These are phyloP conservation scores for Keithomyces neogunnii DNA, from an alignment of 2,329 filamentous ascomycete genomes.

Conservation along the genomic window DNA sequence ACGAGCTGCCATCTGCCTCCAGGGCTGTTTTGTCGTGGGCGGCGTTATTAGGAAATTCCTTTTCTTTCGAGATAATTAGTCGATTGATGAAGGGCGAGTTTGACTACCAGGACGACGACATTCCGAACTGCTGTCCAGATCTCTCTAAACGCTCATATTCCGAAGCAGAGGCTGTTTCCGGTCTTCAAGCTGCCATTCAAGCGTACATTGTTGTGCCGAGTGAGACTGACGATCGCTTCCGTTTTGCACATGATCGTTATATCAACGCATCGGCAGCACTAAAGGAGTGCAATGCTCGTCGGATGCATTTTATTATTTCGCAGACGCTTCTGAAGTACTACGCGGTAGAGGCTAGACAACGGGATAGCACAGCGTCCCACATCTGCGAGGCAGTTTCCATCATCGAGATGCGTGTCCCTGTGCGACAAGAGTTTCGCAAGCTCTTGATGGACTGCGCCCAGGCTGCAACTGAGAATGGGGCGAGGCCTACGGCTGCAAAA, in stretches of 20 bases:
- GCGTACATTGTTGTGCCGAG: slow-evolving; percentile 74
- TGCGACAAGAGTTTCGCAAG: slow-evolving; percentile 60
- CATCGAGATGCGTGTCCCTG: slow-evolving; percentile 56
- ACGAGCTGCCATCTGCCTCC: slow-evolving; percentile 66
- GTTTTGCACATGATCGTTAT: slow-evolving; percentile 84
- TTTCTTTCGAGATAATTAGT: slow-evolving; percentile 75
- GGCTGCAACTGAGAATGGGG: slow-evolving; percentile 71
- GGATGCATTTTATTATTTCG: slow-evolving; percentile 89
- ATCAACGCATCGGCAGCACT: slow-evolving; percentile 65
- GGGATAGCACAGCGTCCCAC: slow-evolving; percentile 71
- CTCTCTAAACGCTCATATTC: slow-evolving; percentile 34
- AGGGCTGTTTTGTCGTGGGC: slow-evolving; percentile 80
- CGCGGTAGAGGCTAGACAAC: slow-evolving; percentile 47
- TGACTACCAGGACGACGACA: slow-evolving; percentile 45
- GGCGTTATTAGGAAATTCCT: slow-evolving; percentile 70
- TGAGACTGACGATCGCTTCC: slow-evolving; percentile 78
- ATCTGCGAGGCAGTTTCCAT: slow-evolving; percentile 70
- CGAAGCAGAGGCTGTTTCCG: slow-evolving; percentile 62
- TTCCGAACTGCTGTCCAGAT: slow-evolving; percentile 17
- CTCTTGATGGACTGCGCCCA: slow-evolving; percentile 73
- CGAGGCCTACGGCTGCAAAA: slow-evolving; percentile 70
- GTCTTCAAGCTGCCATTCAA: slow-evolving; percentile 74
- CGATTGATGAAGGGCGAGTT: slow-evolving; percentile 70
- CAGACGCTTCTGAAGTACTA: slow-evolving; percentile 71
- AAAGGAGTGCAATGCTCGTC: slow-evolving; percentile 57